Percentiles rank a stretch among this genome's conserved stretches.
Evolutionary conservation across 352 stramenopile genomes (phyloP).

Genomic region (Peronospora farinosa): DNA sequence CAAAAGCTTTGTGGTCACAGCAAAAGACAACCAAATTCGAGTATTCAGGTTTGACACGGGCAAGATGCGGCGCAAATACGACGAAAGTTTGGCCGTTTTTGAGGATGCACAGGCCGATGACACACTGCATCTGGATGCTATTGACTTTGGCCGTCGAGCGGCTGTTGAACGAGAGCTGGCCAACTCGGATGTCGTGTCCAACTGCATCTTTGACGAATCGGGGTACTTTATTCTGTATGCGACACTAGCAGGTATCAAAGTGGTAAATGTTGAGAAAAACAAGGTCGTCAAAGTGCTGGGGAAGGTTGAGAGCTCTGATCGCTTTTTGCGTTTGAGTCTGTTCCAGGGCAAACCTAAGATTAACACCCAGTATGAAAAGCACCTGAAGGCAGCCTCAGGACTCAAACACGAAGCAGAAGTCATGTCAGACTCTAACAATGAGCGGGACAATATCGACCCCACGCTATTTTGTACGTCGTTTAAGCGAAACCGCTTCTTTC

Average conservation of each 20-base stretch:
- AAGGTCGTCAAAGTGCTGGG: conserved; percentile 89
- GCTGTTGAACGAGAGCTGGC: conserved; percentile 82
- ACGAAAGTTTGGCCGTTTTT: conserved; percentile 87
- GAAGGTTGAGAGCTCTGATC: conserved; percentile 92
- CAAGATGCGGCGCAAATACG: conserved; percentile 86
- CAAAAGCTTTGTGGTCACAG: conserved; percentile 78
- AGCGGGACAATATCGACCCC: conserved; percentile 57
- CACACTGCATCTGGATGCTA: conserved; percentile 70
- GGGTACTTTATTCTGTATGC: conserved; percentile 94
- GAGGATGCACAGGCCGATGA: conserved; percentile 77
- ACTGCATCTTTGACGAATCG: conserved; percentile 93
- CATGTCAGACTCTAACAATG: conserved; percentile 49
- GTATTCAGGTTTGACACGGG: conserved; percentile 85
- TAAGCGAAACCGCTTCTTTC: conserved; percentile 93
- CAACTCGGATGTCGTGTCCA: conserved; percentile 45
- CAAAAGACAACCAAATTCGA: conserved; percentile 85
- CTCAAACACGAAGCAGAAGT: conserved; percentile 44
- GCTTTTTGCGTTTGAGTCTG: conserved; percentile 90
- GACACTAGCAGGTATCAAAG: conserved; percentile 95
- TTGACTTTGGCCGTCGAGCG: conserved; percentile 83
- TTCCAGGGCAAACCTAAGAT: conserved; percentile 94
- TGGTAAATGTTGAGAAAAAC: conserved; percentile 93
- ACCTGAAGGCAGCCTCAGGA: conserved; percentile 48
- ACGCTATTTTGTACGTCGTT: conserved; percentile 86
- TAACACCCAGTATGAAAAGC: conserved; percentile 92